Conservation (phyloP, 371 early-diverging fungal genomes). For the Zopfochytrium polystomum region DNA sequence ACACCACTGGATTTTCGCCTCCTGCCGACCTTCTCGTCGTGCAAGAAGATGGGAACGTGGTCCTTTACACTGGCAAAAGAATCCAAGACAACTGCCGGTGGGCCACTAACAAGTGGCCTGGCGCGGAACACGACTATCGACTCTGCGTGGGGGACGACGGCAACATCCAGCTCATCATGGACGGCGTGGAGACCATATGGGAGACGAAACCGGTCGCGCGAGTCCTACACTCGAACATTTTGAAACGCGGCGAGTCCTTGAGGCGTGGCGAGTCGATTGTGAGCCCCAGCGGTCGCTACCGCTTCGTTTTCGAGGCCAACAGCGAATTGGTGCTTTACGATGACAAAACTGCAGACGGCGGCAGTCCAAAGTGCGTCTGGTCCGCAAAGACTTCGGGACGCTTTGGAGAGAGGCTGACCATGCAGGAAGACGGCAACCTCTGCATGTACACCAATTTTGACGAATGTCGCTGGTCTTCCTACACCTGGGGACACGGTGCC, state of each 20-base stretch:
- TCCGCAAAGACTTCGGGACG: background rate
- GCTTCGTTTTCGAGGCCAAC: background rate
- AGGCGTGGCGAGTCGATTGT: background rate
- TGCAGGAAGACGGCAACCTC: background rate
- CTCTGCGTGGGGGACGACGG: background rate
- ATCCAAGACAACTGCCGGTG: background rate
- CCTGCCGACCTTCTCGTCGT: background rate
- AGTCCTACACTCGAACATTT: background rate
- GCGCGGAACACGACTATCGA: background rate
- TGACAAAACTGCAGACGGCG: too few relatives aligned
- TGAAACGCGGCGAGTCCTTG: background rate
- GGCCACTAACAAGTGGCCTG: background rate
- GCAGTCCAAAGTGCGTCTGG: background rate
- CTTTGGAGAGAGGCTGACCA: background rate
- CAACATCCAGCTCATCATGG: background rate
- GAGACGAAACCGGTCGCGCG: background rate
- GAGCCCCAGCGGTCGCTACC: background rate
- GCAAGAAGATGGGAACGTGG: background rate
- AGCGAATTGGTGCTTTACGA: background rate
- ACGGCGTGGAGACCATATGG: background rate
- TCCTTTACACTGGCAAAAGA: background rate
- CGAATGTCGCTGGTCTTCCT: background rate
- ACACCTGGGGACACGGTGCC: background rate
- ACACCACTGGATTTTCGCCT: background rate
- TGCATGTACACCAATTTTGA: background rate